Evolutionary conservation across 371 early-diverging fungal genomes (phyloP), one percentile per base, ranked within the genome.

Genomic region (Apophysomyces elegans): DNA sequence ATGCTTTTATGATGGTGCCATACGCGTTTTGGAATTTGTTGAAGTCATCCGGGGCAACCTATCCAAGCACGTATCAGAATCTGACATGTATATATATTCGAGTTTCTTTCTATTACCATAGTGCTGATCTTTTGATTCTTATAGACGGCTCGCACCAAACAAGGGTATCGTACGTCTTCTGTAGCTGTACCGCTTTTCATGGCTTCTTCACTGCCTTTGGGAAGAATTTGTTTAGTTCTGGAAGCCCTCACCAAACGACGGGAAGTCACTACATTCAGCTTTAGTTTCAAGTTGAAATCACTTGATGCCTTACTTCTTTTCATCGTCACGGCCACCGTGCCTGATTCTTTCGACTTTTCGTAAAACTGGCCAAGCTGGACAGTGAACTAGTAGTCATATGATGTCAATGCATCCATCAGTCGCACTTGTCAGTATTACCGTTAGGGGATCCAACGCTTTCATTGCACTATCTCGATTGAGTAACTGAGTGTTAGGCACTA

Each of bases 311-410:
- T 80, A 80, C 80, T 77, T 80, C 81, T 64, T 63, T 80, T 83
- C 79, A 80, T 80, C 44, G 80, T 83, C 6, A 80, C 81, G 38
- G 73, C 63, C 7, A 80, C 83, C 8, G 70, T 76, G 68, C 83
- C 81, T 62, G 76, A 62, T 62, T 63, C 62, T 56, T 69, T 69
- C 35, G 80, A 71, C 58, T 68, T 68, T 68, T 80, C 76, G 57
- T 80, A 83, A 44, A 83, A 71, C 44, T 70, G 69, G 36, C 78
- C 83, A n/a, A 80, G 70, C 63, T 80, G 79, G 39, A 80, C 78
- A 8, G 83, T 80, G 62, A 80, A 80, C 80, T 79, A 63, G 26
- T 26, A 2, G 26, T 35, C 59, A 16, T 7, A 58, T 57, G 4
- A n/a, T 18, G 18, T 61, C 35, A 18, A 32, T 36, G 45, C 54